Evolutionary conservation across 2,329 filamentous ascomycete genomes (phyloP), one percentile per base, ranked within the genome.

Genomic region (Colletotrichum echinochloae): DNA sequence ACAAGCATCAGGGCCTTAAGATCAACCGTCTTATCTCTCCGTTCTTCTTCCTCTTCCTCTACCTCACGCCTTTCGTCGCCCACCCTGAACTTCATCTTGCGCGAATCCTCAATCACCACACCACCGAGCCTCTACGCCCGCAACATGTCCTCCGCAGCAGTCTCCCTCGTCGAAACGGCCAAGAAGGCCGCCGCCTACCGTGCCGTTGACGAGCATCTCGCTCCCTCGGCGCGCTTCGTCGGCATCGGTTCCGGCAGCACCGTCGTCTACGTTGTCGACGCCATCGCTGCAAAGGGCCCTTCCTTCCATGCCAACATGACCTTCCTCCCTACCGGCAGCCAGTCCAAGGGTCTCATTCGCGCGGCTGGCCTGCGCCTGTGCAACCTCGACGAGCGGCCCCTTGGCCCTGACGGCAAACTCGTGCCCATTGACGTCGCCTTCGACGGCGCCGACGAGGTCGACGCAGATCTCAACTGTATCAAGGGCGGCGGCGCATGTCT

Each of bases 401-500:
- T 85, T 49, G 85, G 86, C 64, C 83, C 83, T 18, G 80, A 80
- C 73, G 82, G 81, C 73, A 76, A 75, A 68, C 82, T 83, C 41
- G 80, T 84, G n/a, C 80, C 82, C 55, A 87, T 99, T 35, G 95
- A 98, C 77, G 92, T 98, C 23, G 93, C 93, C 60, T 99, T 99
- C 79, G 96, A 99, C 78, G 96, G 96, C 64, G 96, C 96, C 5
- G 96, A 99, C 79, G 96, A 99, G 84, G 94, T 99, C 39, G 96
- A 99, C 79, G 91, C 94, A 56, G 93, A 97, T 62, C 83, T 99
- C 71, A 99, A 98, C 82, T 94, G 95, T 78, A 98, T 99, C 84
- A 98, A 98, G 85, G 96, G 96, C 65, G 96, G 96, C 60, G 96
- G 96, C 69, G 96, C 94, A n/a, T 99, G 96, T 82, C 83, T 98